Percentiles rank a stretch among this genome's conserved stretches.
Evolutionary conservation across 176 grass and related monocot genomes (phyloP).

Genomic region (Aegilops umbellulata): DNA sequence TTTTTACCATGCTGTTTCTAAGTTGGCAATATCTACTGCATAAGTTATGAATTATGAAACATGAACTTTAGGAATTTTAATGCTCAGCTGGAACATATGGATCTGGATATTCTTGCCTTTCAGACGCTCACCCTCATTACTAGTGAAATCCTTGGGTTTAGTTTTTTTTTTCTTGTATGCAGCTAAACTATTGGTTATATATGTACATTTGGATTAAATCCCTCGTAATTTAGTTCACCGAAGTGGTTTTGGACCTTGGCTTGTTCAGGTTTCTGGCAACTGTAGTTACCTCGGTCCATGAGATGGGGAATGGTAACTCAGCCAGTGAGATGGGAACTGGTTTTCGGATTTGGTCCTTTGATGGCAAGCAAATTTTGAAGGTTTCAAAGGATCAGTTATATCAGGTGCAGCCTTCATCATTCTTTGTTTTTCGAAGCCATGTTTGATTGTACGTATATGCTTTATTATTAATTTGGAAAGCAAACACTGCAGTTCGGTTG

Average conservation of each 20-base stretch:
- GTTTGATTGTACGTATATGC: background rate
- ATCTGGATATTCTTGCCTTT: too few species aligned
- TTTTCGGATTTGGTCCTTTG: slow-evolving; percentile 86
- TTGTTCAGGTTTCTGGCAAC: slow-evolving; percentile 63
- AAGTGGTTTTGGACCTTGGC: background rate
- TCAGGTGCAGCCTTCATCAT: slow-evolving; percentile 45
- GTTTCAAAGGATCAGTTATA: slow-evolving; percentile 65
- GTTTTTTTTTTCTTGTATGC: background rate
- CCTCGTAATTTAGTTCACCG: background rate
- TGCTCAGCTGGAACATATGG: background rate
- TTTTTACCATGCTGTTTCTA: background rate
- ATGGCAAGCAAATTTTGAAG: slow-evolving; percentile 55
- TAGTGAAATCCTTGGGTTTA: background rate
- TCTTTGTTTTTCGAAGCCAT: background rate
- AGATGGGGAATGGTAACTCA: slow-evolving; percentile 63
- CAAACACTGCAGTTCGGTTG: slow-evolving; percentile 59
- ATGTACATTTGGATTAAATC: background rate
- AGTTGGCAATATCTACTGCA: background rate
- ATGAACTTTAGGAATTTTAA: background rate
- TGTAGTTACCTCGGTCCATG: slow-evolving; percentile 87
- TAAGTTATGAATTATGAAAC: background rate
- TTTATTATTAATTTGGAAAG: background rate
- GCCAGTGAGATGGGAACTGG: slow-evolving; percentile 1
- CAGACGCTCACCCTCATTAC: background rate
- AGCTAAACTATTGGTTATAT: background rate